These are phyloP conservation scores for Tolypocladium amazonense DNA, from an alignment of 2,329 filamentous ascomycete genomes.

Conservation along the genomic window DNA sequence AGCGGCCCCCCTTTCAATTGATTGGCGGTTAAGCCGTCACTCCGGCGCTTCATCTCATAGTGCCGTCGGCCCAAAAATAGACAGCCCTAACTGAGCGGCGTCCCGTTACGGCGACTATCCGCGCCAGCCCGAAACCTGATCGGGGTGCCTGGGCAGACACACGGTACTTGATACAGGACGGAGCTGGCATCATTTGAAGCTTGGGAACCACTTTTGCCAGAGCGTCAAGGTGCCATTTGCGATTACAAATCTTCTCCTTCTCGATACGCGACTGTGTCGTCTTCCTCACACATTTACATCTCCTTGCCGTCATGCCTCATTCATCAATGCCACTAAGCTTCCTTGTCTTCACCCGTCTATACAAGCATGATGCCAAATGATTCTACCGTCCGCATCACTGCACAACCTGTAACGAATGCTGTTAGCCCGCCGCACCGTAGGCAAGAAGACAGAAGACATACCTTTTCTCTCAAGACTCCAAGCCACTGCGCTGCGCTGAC, in stretches of 20 bases:
- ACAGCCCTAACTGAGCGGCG: neutral
- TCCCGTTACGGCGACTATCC: neutral
- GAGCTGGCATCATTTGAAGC: neutral
- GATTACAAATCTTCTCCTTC: neutral
- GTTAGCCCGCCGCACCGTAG: neutral
- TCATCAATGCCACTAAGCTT: neutral
- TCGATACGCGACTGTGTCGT: neutral
- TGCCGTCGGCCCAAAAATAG: neutral
- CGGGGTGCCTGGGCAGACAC: neutral
- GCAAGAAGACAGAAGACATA: slow-evolving; percentile 24
- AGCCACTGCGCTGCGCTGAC: slow-evolving; percentile 92
- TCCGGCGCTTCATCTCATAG: neutral
- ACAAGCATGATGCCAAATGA: neutral
- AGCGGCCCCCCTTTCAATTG: neutral
- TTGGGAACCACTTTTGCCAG: neutral
- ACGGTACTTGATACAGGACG: neutral
- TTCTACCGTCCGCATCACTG: neutral
- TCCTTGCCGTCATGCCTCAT: neutral
- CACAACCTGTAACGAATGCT: neutral
- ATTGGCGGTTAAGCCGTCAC: neutral
- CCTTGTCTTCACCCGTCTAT: neutral
- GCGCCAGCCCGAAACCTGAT: neutral
- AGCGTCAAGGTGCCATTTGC: neutral
- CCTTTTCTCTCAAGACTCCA: slow-evolving; percentile 88
- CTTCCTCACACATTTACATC: neutral